phyloP scores from a whole-genome alignment of 768 basidiomycete genomes.

The Boletellus emodensis region DNA sequence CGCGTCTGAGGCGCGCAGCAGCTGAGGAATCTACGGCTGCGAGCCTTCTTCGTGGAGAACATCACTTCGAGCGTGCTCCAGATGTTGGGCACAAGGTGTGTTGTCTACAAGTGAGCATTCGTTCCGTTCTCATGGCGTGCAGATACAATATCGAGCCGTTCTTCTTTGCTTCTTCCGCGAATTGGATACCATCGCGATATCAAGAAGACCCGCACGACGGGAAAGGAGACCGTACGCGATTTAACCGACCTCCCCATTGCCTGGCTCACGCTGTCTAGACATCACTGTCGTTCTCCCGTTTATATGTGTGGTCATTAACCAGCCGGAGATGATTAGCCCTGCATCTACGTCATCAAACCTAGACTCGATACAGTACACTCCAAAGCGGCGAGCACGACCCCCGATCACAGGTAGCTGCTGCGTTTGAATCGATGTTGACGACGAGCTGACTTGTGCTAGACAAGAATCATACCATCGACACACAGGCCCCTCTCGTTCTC shows the following conservation, averaged over 20 bases:
- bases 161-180: slow-evolving; percentile 41
- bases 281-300: slow-evolving; percentile 43
- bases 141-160: slow-evolving; percentile 43
- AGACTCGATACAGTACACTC: slow-evolving; percentile 8
- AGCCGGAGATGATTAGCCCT: slow-evolving; percentile 4
- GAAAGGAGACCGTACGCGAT: slow-evolving; percentile 37
- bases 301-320: slow-evolving; percentile 36
- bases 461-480: slow-evolving; percentile 28
- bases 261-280: slow-evolving; percentile 25
- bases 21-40: slow-evolving; percentile 25
- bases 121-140: not conserved
- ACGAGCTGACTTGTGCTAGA: slow-evolving; percentile 12
- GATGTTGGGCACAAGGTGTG: slow-evolving; percentile 37
- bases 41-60: slow-evolving; percentile 36
- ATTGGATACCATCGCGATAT: slow-evolving; percentile 41
- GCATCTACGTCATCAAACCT: slow-evolving; percentile 6
- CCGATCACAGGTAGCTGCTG: slow-evolving; percentile 16
- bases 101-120: not conserved
- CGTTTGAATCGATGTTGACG: not conserved
- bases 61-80: slow-evolving; percentile 30
- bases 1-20: slow-evolving; percentile 8
- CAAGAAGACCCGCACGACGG: slow-evolving; percentile 30
- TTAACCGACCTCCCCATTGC: not conserved
- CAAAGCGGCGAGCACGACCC: not conserved
- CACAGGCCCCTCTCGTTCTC: slow-evolving; percentile 31